Base-by-base conservation (phyloP, 257 asterid genomes). In the Mitragyna speciosa region DNA sequence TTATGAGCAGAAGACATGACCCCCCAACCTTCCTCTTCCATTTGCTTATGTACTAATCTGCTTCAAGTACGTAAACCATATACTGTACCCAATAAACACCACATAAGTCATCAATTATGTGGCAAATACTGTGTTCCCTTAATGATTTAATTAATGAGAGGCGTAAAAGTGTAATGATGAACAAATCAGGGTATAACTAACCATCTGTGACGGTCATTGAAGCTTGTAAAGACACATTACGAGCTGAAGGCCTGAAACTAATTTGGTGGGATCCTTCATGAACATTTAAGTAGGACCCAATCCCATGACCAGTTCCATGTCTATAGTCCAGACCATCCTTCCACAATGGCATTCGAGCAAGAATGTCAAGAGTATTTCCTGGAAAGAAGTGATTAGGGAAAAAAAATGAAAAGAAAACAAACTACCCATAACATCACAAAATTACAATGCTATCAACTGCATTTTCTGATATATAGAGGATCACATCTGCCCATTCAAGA, bases 241-340 rank as follows among this genome's bases (percentile, higher is more conserved):
- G 86, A 73, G 97, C 94, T 64, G 96, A 76, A 75, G 99, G 98
- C 81, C 97, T 96, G 89, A 86, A 91, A 86, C 99, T 94, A 75
- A 96, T 92, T 81, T 90, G 92, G 80, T 96, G 99, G 61, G 99
- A 98, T 63, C 99, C 97, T 87, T 95, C 99, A 82, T 95, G 99
- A 86, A 96, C 98, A 88, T 91, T 91, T 75, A 96, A 92, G 93
- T 84, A 94, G 78, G 96, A 91, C 47, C 98, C 99, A 49, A 94
- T 91, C 81, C 99, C 99, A 83, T 96, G 99, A 81, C 99, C 99
- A 78, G 99, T 92, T 63, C 99, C 99, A 81, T 96, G 99, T 85
- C 97, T 91, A 85, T 92, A 96, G 84, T 96, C 99, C 82, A 96
- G 99, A 75, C 99, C 98, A 83, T 89, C 68, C 86, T 91, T 95